These are phyloP conservation scores for Stemphylium vesicarium DNA, from an alignment of 2,329 filamentous ascomycete genomes.

Conservation along the genomic window DNA sequence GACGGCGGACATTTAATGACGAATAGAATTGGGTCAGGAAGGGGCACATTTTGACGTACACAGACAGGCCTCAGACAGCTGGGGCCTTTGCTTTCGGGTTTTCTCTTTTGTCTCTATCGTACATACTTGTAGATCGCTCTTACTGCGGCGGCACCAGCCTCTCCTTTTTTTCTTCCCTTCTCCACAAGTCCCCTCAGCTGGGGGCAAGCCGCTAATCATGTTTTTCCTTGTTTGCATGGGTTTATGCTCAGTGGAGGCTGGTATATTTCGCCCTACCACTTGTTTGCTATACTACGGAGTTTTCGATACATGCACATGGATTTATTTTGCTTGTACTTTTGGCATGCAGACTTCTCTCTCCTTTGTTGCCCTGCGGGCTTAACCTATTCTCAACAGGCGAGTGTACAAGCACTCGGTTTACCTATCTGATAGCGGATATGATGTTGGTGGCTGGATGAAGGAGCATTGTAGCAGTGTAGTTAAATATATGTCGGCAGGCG, in stretches of 20 bases:
- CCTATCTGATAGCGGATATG: slow-evolving; percentile 25
- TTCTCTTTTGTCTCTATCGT: slow-evolving; percentile 43
- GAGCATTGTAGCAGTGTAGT: slow-evolving; percentile 10
- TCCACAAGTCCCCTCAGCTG: slow-evolving; percentile 17
- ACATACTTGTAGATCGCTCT: slow-evolving; percentile 48
- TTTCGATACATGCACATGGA: slow-evolving; percentile 48
- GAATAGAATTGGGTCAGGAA: slow-evolving; percentile 43
- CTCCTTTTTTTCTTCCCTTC: slow-evolving; percentile 28
- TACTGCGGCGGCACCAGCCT: slow-evolving; percentile 34
- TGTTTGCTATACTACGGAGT: slow-evolving; percentile 33
- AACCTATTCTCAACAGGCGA: slow-evolving; percentile 24
- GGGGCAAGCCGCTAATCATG: slow-evolving; percentile 43
- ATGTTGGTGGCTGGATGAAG: slow-evolving; percentile 12
- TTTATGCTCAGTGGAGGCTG: slow-evolving; percentile 33
- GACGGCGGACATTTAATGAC: slow-evolving; percentile 45
- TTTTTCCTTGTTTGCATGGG: slow-evolving; percentile 42
- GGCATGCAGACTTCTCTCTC: slow-evolving; percentile 15
- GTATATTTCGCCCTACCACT: slow-evolving; percentile 21
- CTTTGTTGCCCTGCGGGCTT: slow-evolving; percentile 17
- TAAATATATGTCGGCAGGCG: slow-evolving; percentile 29
- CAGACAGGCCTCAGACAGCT: slow-evolving; percentile 28
- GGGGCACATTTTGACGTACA: slow-evolving; percentile 46
- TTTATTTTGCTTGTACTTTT: slow-evolving; percentile 33
- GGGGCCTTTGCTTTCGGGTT: slow-evolving; percentile 34
- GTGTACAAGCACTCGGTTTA: slow-evolving; percentile 36